phyloP scores from a whole-genome alignment of 1,284 basidiomycete genomes.

The Marasmius tenuissimus region DNA sequence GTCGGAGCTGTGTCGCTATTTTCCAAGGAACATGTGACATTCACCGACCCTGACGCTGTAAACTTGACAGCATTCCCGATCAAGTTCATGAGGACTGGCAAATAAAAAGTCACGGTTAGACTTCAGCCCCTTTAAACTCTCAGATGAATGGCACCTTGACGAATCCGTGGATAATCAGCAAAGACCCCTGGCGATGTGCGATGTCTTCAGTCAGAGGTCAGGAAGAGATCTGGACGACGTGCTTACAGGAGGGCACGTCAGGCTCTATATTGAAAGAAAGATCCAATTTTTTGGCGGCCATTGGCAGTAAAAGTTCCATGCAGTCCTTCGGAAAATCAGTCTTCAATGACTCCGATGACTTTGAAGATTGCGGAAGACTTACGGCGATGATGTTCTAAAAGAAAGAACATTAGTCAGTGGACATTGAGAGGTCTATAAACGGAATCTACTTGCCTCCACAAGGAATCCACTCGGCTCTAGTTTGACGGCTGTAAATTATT shows the following conservation, averaged over 20 bases:
- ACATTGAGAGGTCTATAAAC: background rate
- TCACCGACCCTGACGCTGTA: slow-evolving; percentile 59
- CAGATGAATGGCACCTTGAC: slow-evolving; percentile 48
- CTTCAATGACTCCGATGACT: background rate
- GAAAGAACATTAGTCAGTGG: background rate
- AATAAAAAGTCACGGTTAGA: background rate
- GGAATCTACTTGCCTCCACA: slow-evolving; percentile 45
- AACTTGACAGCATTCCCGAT: slow-evolving; percentile 78
- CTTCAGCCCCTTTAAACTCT: slow-evolving; percentile 4
- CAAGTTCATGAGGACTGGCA: slow-evolving; percentile 66
- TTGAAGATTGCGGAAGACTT: slow-evolving; percentile 18
- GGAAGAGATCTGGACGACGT: background rate
- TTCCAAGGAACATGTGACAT: slow-evolving; percentile 58
- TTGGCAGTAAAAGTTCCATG: slow-evolving; percentile 69
- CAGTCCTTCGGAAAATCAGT: slow-evolving; percentile 48
- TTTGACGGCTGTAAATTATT: slow-evolving; percentile 52
- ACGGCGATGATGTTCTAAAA: slow-evolving; percentile 62
- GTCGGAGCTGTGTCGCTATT: slow-evolving; percentile 24
- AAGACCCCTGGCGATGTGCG: slow-evolving; percentile 50
- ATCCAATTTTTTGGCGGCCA: slow-evolving; percentile 71
- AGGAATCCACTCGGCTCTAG: slow-evolving; percentile 64
- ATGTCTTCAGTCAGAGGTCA: background rate
- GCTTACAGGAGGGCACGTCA: slow-evolving; percentile 60
- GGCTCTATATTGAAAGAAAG: slow-evolving; percentile 68
- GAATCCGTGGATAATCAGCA: slow-evolving; percentile 69